Evolutionary conservation across 306 rosid species (phyloP), one percentile per base, ranked within the genome.

Genomic region (Ormosia semicastrata): DNA sequence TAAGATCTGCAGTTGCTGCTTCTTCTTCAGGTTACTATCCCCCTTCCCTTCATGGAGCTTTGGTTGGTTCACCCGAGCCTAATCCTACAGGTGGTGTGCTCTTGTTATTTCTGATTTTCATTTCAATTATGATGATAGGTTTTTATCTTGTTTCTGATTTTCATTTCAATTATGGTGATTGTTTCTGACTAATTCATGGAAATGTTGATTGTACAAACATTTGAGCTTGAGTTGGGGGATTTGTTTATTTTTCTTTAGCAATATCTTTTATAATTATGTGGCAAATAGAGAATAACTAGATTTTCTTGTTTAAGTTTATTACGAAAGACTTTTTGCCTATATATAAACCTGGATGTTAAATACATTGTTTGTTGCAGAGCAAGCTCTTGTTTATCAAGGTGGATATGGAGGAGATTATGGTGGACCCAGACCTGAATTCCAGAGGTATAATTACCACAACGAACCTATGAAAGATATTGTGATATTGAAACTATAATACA

Each of bases 1-100:
- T 95, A 65, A 87, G 99, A 39, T 91, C 97, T 24, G 98, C 99
- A 5, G 92, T 91, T 46, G 81, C 91, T 65, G 67, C 76, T 84
- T 89, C 96, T 39, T 63, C 90, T 73, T 86, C 96, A 12, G 88
- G 90, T 53, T 70, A 73, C 49, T 95, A 92, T 81, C 97, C 98
- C 3, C 95, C 97, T 84, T 95, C 98, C 18, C 68, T 93, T 84
- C 97, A 90, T 5, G 87, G 91, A 33, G 97, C 87, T 78, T 84
- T 95, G 91, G 88, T 88, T 72, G 71, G 89, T 64, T 71, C 89
- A 36, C 97, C 93, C 1, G 93, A 91, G 76, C 90, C 94, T 71
- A 74, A 88, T 72, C 86, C 87, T 65, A 58, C 80, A 32, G 97
- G 99, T 95, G 71, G 71, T 24, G 76, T 75, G 6, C 18, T 79